Percentiles rank a stretch among this genome's conserved stretches.
Evolutionary conservation across 1,284 basidiomycete genomes (phyloP).

Genomic region (Sporisorium exsertum): DNA sequence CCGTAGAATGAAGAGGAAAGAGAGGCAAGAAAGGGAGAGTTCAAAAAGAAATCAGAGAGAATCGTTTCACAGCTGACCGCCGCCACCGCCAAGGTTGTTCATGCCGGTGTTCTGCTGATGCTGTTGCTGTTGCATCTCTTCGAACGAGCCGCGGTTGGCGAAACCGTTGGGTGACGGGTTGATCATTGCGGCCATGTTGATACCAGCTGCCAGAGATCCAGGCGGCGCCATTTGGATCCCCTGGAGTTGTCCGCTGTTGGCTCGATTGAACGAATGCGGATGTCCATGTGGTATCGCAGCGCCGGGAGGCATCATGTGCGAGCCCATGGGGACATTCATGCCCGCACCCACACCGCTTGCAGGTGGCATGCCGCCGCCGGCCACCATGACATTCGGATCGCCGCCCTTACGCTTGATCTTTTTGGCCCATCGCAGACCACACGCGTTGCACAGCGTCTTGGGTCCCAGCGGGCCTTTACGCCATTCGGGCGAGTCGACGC

Average conservation of each 20-base stretch:
- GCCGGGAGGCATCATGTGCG: constrained; percentile 36
- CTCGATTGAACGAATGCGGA: constrained; percentile 42
- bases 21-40: constrained; percentile 1
- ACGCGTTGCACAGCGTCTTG: constrained; percentile 65
- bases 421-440: constrained; percentile 67
- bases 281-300: constrained; percentile 32
- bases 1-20: neutral
- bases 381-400: constrained; percentile 49
- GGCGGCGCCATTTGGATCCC: constrained; percentile 39
- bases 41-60: constrained; percentile 2
- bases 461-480: constrained; percentile 65
- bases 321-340: constrained; percentile 29
- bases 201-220: constrained; percentile 30
- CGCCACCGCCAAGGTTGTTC: constrained; percentile 24
- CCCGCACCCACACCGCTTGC: constrained; percentile 18
- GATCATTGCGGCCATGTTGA: constrained; percentile 42
- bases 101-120: constrained; percentile 27
- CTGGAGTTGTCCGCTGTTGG: constrained; percentile 39
- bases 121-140: constrained; percentile 29
- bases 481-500: constrained; percentile 67
- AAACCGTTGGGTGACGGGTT: constrained; percentile 34
- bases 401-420: constrained; percentile 65
- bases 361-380: constrained; percentile 26
- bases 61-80: constrained; percentile 26
- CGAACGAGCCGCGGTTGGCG: constrained; percentile 32